These are phyloP conservation scores for Phytopythium sindhum DNA, from an alignment of 352 stramenopile species.

Conservation along the genomic window DNA sequence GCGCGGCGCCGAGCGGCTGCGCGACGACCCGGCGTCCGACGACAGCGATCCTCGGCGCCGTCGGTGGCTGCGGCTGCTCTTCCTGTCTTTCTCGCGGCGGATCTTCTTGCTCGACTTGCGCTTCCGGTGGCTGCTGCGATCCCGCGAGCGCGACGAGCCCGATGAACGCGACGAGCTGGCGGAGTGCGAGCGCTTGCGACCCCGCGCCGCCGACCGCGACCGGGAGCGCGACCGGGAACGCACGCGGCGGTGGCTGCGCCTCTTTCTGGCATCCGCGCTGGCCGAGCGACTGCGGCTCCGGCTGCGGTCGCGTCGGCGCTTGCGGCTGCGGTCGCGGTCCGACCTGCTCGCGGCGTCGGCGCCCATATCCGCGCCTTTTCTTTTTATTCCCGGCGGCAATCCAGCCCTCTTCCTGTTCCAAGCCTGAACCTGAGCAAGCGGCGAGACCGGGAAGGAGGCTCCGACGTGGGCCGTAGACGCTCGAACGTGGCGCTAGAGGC, in stretches of 20 bases:
- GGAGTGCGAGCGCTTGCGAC: conserved; percentile 26
- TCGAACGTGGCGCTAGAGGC: neutral
- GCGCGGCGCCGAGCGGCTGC: conserved; percentile 28
- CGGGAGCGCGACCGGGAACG: conserved; percentile 15
- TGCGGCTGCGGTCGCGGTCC: conserved; percentile 17
- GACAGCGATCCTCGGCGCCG: conserved; percentile 3
- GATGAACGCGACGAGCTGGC: conserved; percentile 19
- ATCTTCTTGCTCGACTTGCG: conserved; percentile 15
- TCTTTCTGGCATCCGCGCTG: conserved; percentile 8
- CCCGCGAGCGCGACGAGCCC: conserved; percentile 28
- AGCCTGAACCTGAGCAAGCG: too few relatives aligned
- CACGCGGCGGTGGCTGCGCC: conserved; percentile 14
- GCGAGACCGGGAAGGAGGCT: too few relatives aligned
- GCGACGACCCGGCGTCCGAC: conserved; percentile 12
- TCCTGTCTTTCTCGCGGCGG: conserved; percentile 6
- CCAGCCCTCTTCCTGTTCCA: neutral
- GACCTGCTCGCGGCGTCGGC: conserved; percentile 15
- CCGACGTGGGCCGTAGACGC: neutral
- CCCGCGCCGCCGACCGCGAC: conserved; percentile 7
- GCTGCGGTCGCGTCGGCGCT: conserved; percentile 25
- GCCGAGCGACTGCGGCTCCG: conserved; percentile 19
- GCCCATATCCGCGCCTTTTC: neutral
- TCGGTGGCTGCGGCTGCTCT: conserved; percentile 11
- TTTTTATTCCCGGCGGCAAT: neutral
- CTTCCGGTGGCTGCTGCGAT: conserved; percentile 18